Evolutionary conservation across 2,329 filamentous ascomycete species (phyloP).

Genomic region (Pseudogymnoascus sp.): DNA sequence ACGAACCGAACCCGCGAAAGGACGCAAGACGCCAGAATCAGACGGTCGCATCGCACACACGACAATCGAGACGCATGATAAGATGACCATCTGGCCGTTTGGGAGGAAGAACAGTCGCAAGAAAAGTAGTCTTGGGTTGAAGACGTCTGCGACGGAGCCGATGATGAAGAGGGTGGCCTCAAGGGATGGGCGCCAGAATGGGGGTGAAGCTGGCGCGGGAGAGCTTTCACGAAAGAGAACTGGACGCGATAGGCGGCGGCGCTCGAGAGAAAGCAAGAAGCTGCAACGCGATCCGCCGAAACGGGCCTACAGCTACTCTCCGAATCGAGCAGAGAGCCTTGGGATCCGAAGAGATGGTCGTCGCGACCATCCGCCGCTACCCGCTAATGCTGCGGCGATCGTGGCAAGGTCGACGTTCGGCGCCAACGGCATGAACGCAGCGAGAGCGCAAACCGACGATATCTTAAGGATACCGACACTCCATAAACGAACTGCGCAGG

Average conservation of each 20-base stretch:
- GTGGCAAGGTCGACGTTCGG: slow-evolving; percentile 23
- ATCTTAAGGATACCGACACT: slow-evolving; percentile 45
- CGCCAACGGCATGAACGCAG: slow-evolving; percentile 14
- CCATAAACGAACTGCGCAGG: slow-evolving; percentile 52
- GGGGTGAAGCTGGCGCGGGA: slow-evolving; percentile 25
- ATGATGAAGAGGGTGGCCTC: slow-evolving; percentile 27
- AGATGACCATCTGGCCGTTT: slow-evolving; percentile 80
- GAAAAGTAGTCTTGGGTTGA: slow-evolving; percentile 46
- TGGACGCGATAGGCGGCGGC: slow-evolving; percentile 27
- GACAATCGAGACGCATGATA: slow-evolving; percentile 20
- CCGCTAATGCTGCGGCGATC: slow-evolving; percentile 20
- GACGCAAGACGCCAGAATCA: background rate
- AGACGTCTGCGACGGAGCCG: slow-evolving; percentile 44
- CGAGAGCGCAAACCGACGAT: slow-evolving; percentile 27
- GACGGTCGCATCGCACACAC: background rate
- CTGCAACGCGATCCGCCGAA: slow-evolving; percentile 38
- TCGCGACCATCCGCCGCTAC: slow-evolving; percentile 22
- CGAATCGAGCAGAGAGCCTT: slow-evolving; percentile 48
- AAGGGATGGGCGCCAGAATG: slow-evolving; percentile 26
- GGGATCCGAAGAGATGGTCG: slow-evolving; percentile 29
- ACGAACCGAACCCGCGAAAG: slow-evolving; percentile 1
- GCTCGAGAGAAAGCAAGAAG: slow-evolving; percentile 30
- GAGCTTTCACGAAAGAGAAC: slow-evolving; percentile 27
- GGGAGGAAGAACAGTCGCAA: slow-evolving; percentile 63
- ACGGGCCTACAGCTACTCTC: slow-evolving; percentile 55